Evolutionary conservation across 2,329 filamentous ascomycete genomes (phyloP), one percentile per base, ranked within the genome.

Genomic region (Xenoacremonium recifei): DNA sequence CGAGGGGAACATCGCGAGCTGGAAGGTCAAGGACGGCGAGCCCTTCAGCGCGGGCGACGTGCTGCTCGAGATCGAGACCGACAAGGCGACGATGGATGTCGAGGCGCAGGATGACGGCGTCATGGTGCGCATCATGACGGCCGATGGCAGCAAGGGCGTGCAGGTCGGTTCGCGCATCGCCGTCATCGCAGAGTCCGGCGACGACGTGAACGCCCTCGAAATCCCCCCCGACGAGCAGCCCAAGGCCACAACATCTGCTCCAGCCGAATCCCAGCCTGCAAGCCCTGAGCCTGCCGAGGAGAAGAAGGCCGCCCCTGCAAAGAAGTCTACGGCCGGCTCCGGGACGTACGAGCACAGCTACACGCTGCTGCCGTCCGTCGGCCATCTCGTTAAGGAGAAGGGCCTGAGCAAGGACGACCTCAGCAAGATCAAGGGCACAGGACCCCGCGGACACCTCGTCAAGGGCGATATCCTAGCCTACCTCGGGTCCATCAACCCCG

Each of bases 401-500:
- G 84, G 85, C 49, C 71, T 99, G 40, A 77, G 86, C 57, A 80
- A 85, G 53, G 82, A 84, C 35, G 87, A 90, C 45, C 76, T 90
- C 39, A 76, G 82, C 67, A 85, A 87, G 65, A 96, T 97, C 64
- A 86, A 83, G 39, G 86, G 90, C 5, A 92, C 88, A 16, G 93
- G 93, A 18, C 93, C 93, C 21, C 84, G 84, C 58, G 90, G 91
- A 44, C 84, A 93, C 47, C 75, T 99, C 40, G 77, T 99, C 48
- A 99, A 99, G 76, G 93, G 93, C 42, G 93, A 99, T 62, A 85
- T 99, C 6, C 81, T 99, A 40, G 91, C 90, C 35, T 93, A 92
- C 66, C 68, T 97, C 13, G 93, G 93, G 49, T 74, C 77, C 54
- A 89, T 96, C 59, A 74, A 84, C 46, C 72, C 82, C 49, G 76